phyloP scores from a whole-genome alignment of 306 rosid species.

The Gillenia trifoliata region DNA sequence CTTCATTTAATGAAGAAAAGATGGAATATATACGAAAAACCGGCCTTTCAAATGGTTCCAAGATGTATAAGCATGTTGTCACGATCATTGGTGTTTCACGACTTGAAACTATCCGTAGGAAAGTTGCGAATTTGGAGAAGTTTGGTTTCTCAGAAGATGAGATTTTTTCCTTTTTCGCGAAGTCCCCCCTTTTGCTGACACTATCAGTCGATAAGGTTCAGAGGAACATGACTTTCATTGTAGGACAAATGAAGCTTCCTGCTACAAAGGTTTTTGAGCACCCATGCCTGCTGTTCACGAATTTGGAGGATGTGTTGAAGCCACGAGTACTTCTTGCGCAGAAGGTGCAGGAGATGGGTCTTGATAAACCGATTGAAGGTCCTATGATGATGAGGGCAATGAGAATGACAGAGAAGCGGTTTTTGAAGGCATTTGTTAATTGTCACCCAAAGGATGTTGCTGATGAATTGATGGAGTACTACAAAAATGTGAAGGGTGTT shows the following conservation, averaged over 20 bases:
- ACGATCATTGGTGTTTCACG: constrained; percentile 69
- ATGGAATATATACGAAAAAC: constrained; percentile 44
- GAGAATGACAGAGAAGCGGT: constrained; percentile 72
- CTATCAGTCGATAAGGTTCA: constrained; percentile 73
- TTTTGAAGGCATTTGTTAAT: constrained; percentile 34
- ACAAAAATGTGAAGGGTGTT: constrained; percentile 41
- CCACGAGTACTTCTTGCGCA: constrained; percentile 49
- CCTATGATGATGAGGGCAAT: constrained; percentile 29
- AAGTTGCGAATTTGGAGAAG: constrained; percentile 48
- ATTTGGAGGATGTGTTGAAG: constrained; percentile 60
- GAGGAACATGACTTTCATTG: constrained; percentile 78
- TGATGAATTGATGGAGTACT: constrained; percentile 53
- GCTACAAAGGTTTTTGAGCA: constrained; percentile 40
- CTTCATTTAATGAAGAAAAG: constrained; percentile 70
- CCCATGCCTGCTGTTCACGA: constrained; percentile 50
- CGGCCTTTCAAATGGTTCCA: constrained; percentile 43
- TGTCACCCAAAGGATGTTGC: constrained; percentile 53
- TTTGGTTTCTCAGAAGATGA: constrained; percentile 72
- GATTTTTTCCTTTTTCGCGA: constrained; percentile 44
- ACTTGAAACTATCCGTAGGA: constrained; percentile 49
- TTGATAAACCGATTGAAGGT: constrained; percentile 19
- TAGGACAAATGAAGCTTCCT: constrained; percentile 66
- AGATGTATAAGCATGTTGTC: constrained; percentile 66
- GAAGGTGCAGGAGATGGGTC: constrained; percentile 60
- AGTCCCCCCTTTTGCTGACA: constrained; percentile 49